Base-by-base conservation (phyloP, 148 eudicot species). In the Nepenthes gracilis region DNA sequence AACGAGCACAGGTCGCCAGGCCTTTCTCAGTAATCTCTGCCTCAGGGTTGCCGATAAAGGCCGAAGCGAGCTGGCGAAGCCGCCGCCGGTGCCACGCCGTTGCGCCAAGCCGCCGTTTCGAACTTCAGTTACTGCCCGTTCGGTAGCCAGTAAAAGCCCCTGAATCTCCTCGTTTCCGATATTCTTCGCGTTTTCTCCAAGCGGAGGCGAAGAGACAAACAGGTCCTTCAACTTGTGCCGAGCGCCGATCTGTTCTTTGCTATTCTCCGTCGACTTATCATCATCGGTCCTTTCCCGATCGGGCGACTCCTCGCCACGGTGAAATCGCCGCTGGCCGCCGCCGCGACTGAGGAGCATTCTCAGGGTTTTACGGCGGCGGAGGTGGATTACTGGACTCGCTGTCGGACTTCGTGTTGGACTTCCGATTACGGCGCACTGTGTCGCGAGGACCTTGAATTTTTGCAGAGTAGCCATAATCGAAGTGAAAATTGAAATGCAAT, bases 341-440 rank as follows among this genome's bases (percentile, higher is more conserved):
- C 62, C 15, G 14, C 85, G 79, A 57, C 79, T 57, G 72, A 92
- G 91, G 23, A 92, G 75, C 98, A 92, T 92, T 2, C 96, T 83
- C 53, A 92, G 96, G 38, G 96, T 88, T 62, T 74, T 88, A 12
- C 98, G 85, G 55, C 98, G 96, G 80, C 98, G 98, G 80, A 92
- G 91, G 67, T 85, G 96, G 59, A 92, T 72, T 12, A 88, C 85
- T 0, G 98, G 98, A 75, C 96, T 88, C 2, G 93, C 58, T 0
- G 96, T 75, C 1, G 97, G 96, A 69, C 88, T 83, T 2, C 86
- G 79, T 0, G 83, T 68, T 0, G 96, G 98, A 1, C 81, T 79
- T 35, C 86, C 79, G 37, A 85, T 69, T 1, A 82, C 81, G 2
- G 94, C 80, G 72, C 98, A 92, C 47, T 85, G 98, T 0, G 94